These are phyloP conservation scores for Penstemon newberryi DNA, from an alignment of 257 asterid species.

Conservation along the genomic window DNA sequence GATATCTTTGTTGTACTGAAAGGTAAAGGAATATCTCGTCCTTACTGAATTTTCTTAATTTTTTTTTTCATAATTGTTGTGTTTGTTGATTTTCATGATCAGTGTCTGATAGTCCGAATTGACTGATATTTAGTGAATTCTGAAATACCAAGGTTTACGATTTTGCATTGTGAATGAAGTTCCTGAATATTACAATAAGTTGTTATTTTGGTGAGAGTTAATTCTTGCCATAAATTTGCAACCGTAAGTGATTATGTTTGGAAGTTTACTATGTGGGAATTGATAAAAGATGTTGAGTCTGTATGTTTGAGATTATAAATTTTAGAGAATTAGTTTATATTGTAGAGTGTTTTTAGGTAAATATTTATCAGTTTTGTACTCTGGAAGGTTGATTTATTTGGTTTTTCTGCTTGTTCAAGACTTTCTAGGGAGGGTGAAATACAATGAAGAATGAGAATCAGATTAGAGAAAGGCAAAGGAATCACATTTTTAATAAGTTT, in stretches of 20 bases:
- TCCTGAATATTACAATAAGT: neutral
- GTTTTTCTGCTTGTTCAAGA: constrained; percentile 33
- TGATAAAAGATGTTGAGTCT: neutral
- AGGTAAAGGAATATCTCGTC: constrained; percentile 40
- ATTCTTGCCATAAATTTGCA: constrained; percentile 7
- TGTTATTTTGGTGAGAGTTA: neutral
- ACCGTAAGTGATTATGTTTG: neutral
- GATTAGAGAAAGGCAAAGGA: constrained; percentile 35
- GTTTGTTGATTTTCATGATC: constrained; percentile 26
- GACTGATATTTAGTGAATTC: constrained; percentile 17
- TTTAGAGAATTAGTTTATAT: neutral
- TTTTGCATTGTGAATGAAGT: neutral
- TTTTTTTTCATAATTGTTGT: neutral
- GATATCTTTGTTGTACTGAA: constrained; percentile 35
- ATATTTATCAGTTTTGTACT: neutral
- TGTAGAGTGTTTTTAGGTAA: neutral
- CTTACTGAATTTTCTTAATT: neutral
- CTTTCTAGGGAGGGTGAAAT: constrained; percentile 35
- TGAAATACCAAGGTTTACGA: neutral
- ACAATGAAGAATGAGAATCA: constrained; percentile 51
- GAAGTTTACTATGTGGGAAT: neutral
- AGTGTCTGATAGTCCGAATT: constrained; percentile 6
- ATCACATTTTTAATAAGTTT: constrained; percentile 34
- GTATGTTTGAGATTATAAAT: constrained; percentile 10
- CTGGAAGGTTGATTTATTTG: constrained; percentile 23